These are phyloP conservation scores for Trichoderma afroharzianum DNA, from an alignment of 2,329 filamentous ascomycete species.

Conservation along the genomic window DNA sequence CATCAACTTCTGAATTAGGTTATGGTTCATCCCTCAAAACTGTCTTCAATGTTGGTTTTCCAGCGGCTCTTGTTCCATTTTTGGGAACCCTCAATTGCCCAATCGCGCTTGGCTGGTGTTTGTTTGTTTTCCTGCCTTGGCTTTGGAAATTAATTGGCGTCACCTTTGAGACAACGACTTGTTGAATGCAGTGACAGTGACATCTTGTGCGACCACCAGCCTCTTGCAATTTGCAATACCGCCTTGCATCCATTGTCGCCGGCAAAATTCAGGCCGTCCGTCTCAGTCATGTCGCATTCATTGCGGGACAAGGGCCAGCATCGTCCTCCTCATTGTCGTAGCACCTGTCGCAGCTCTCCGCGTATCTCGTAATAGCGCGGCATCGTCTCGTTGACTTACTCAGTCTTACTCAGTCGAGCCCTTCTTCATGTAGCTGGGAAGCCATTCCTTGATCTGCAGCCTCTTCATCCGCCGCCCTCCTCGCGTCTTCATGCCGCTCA, in stretches of 20 bases:
- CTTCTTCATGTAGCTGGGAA: constrained; percentile 25
- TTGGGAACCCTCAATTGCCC: neutral
- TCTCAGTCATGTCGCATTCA: constrained; percentile 5
- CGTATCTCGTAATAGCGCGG: neutral
- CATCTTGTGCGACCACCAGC: constrained; percentile 4
- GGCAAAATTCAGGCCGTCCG: neutral
- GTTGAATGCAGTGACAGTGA: neutral
- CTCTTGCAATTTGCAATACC: neutral
- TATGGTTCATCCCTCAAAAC: neutral
- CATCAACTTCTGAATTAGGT: constrained; percentile 9
- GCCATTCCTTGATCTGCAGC: constrained; percentile 23
- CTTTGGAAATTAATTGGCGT: constrained; percentile 5
- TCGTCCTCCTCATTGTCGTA: neutral
- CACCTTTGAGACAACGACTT: neutral
- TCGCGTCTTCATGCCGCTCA: constrained; percentile 23
- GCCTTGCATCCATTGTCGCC: neutral
- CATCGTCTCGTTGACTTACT: neutral
- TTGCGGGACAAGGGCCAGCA: neutral
- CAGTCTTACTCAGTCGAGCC: neutral
- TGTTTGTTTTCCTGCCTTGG: constrained; percentile 8
- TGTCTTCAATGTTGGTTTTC: neutral
- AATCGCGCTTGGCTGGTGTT: neutral
- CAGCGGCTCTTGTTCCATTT: neutral
- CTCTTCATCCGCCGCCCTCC: constrained; percentile 19
- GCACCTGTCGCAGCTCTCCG: neutral